Evolutionary conservation across 2,329 filamentous ascomycete genomes (phyloP).

Genomic region (Pezicula radicicola): DNA sequence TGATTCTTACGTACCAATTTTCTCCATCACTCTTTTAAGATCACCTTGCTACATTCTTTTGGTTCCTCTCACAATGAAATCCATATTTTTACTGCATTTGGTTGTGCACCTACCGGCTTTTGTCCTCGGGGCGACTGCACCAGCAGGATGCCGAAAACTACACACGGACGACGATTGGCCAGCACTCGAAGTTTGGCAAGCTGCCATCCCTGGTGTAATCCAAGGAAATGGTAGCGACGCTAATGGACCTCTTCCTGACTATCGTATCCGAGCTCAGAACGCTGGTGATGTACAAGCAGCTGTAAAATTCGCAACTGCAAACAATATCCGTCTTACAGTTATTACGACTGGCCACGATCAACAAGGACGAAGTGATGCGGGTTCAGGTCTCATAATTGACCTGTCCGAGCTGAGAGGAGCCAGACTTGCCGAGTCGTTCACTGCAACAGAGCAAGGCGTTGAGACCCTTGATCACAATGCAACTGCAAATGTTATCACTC

Average conservation of each 20-base stretch:
- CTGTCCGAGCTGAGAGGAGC: neutral
- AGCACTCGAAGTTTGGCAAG: neutral
- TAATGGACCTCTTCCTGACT: neutral
- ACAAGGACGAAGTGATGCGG: slow-evolving; percentile 1
- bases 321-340: slow-evolving; percentile 26
- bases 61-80: no score
- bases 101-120: no score
- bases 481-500: neutral
- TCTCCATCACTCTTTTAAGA: no score
- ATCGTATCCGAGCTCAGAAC: neutral
- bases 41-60: no score
- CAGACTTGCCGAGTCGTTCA: neutral
- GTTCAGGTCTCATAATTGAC: neutral
- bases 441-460: neutral
- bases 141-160: neutral
- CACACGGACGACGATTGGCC: neutral
- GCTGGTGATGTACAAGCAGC: slow-evolving; percentile 19
- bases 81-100: no score
- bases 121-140: no score
- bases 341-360: slow-evolving; percentile 41
- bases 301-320: slow-evolving; percentile 28
- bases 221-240: neutral
- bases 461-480: neutral
- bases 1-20: no score
- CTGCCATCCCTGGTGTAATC: neutral